Evolutionary conservation across 257 asterid species (phyloP), one percentile per base, ranked within the genome.

Genomic region (Osmanthus fragrans): DNA sequence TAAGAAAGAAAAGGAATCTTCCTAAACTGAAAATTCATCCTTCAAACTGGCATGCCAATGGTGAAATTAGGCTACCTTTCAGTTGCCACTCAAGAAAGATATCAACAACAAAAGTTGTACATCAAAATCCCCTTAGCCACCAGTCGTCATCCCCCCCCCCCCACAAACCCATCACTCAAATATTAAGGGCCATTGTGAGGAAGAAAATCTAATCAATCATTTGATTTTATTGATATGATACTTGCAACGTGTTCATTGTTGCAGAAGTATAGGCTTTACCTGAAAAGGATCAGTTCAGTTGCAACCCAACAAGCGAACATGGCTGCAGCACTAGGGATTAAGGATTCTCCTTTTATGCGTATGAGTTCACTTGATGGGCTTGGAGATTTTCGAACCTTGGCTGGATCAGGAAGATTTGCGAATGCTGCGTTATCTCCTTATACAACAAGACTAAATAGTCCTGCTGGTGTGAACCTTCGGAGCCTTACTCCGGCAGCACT

Each of bases 241-340:
- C 70, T 51, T 70, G 58, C 54, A 18, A 78, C 60, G 34, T 67
- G 15, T 16, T 71, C 74, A 36, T 69, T 69, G 7, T 49, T 81
- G 87, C 91, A 90, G 96, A 90, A 90, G 76, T 89, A 89, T 76
- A 82, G 94, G 83, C 89, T 90, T 15, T 90, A 86, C 86, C 88
- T 90, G 72, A 87, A 85, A 84, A 83, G 92, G 80, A 85, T 90
- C 9, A 87, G 91, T 76, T 82, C 96, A 27, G 96, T 88, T 51
- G 94, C 94, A 74, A 83, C 83, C 75, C 98, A 92, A 76, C 97
- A 96, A 85, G 96, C 92, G 3, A 88, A 92, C 90, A 92, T 89
- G 94, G 97, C 75, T 25, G 92, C 97, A 74, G 92, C 92, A n/a
- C 82, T 90, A 25, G 97, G 98, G 25, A 88, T 88, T 18, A 90